Evolutionary conservation across 768 basidiomycete species (phyloP), one percentile per base, ranked within the genome.

Genomic region (Roridomyces roridus): DNA sequence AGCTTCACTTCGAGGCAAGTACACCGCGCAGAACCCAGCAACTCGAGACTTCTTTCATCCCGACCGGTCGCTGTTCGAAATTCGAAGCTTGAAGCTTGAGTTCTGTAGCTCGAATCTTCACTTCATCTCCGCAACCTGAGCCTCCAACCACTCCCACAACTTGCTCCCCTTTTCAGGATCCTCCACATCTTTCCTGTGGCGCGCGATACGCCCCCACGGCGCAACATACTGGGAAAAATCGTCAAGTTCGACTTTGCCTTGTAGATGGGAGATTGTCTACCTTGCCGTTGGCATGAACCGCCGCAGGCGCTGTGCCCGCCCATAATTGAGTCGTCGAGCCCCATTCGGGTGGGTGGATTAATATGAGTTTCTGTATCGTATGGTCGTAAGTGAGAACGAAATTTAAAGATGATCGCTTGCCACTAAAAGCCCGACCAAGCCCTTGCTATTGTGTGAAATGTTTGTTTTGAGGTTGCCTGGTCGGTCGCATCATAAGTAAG

Each of bases 291-390:
- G 73, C 57, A 5, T 65, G 67, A 4, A 54, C 70, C 7, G 69
- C 72, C 45, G 80, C 75, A 1, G 75, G 71, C 51, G 78, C 60
- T 15, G 77, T 77, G 1, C 75, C 80, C 8, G 75, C 78, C 59
- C 73, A 83, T 11, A 81, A 67, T 50, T 75, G 78, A 2, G 80
- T 77, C 43, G 82, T 65, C 10, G 75, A 77, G 3, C 81, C 81
- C 28, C 57, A 57, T 5, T 70, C 59, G 4, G 67, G 55, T 6
- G 75, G 72, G 57, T 72, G 62, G 18, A 75, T 44, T 24, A 72
- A 2, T 15, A 51, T 37, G 18, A 50, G 48, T 74, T 76, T 54
- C 25, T 42, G 39, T 21, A 34, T 7, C 24, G 40, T 17, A 14
- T n/a, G 17, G 39, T 25, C 26, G 48, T 11, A 12, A 35, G 34